Evolutionary conservation across 2,329 filamentous ascomycete species (phyloP), one percentile per base, ranked within the genome.

Genomic region (Calonectria crousiana): DNA sequence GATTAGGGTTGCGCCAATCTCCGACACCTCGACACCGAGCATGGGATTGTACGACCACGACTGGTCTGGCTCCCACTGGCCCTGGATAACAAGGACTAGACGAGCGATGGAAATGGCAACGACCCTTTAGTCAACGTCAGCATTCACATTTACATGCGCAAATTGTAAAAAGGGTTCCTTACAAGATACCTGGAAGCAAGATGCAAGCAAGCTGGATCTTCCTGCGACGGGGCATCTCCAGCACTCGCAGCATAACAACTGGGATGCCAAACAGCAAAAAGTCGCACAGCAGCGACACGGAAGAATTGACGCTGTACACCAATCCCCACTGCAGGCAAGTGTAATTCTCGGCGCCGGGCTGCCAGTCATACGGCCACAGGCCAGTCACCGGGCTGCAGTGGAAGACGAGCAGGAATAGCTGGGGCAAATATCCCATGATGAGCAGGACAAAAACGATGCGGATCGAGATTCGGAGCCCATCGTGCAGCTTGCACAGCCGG

Each of bases 21-120:
- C 88, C 2, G 88, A 85, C 3, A 86, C 86, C 78, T 90, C 88
- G 5, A 89, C 84, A 4, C 82, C 86, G 5, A 90, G 80, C 82
- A 89, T 85, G 0, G 88, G 86, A 67, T 88, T 86, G 77, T 90
- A 90, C 30, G 84, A 83, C 88, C 89, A 90, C 20, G 87, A 89
- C 80, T 83, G 83, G 76, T 90, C 88, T 2, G 82, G 71, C 34
- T 86, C 82, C 86, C 85, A 87, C 69, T 89, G 87, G 0, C 88
- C 88, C 30, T 82, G 76, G 51, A 88, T 86, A 1, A 89, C 88
- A 20, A 90, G 84, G 34, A 86, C 84, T 28, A 89, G 80, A 6
- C 88, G 87, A 18, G 86, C 79, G 20, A 87, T 82, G 2, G 88
- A 89, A 32, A 90, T 89, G 8, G 83, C 84, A 69, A 89, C 85